Evolutionary conservation across 257 asterid genomes (phyloP).

Genomic region (Solanum ossicruentum): DNA sequence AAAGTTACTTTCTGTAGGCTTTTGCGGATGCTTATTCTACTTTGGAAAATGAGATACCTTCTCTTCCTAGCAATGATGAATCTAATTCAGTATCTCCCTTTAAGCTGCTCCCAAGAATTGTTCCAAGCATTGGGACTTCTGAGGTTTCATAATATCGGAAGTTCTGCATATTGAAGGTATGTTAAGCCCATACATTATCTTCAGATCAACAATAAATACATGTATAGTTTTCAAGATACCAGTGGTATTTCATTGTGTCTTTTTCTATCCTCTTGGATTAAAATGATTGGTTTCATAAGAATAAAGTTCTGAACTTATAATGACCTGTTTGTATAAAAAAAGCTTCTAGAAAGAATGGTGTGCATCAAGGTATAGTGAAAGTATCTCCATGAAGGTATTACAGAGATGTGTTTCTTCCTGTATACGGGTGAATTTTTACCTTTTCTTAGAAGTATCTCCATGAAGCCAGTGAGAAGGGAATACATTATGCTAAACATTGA

Average conservation of each 20-base stretch:
- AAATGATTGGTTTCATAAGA: background rate
- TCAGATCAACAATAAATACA: background rate
- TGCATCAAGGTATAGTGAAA: background rate
- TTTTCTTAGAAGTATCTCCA: background rate
- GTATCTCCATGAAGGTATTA: background rate
- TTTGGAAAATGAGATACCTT: conserved; percentile 58
- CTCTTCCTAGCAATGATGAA: conserved; percentile 33
- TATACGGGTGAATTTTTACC: background rate
- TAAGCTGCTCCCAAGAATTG: conserved; percentile 74
- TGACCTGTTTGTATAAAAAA: background rate
- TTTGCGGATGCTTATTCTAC: conserved; percentile 96
- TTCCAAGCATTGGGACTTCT: conserved; percentile 72
- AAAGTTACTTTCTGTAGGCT: conserved; percentile 43
- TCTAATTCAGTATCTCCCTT: conserved; percentile 24
- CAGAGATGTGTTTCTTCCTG: background rate
- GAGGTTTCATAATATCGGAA: conserved; percentile 28
- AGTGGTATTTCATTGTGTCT: background rate
- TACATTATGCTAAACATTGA: background rate
- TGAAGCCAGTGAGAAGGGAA: background rate
- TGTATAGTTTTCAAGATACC: background rate
- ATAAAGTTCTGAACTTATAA: background rate
- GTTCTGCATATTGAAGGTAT: conserved; percentile 17
- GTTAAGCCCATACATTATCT: background rate
- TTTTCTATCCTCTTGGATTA: background rate
- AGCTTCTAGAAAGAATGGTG: background rate